Percentiles rank a stretch among this genome's conserved stretches.
phyloP scores from a whole-genome alignment of 1,139 yeast genomes.

The Taiozyma onychis region DNA sequence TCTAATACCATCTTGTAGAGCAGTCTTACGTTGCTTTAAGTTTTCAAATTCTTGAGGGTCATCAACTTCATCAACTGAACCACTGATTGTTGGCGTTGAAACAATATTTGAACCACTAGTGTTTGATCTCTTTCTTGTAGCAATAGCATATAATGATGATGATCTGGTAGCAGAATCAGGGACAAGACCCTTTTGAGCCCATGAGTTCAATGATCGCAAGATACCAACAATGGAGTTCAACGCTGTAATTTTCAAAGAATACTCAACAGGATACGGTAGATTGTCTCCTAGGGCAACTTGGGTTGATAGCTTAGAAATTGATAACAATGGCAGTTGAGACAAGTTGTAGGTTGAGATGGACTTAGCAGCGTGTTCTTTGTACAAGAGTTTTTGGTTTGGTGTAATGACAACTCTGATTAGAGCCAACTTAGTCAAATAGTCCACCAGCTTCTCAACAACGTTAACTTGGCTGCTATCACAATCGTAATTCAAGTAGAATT shows the following conservation, averaged over 20 bases:
- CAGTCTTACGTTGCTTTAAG: constrained; percentile 78
- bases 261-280: constrained; percentile 63
- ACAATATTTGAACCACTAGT: constrained; percentile 35
- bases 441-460: constrained; percentile 76
- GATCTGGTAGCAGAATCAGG: constrained; percentile 21
- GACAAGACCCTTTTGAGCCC: constrained; percentile 74
- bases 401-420: constrained; percentile 69
- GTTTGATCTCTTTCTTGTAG: constrained; percentile 35
- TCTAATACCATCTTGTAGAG: constrained; percentile 68
- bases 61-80: constrained; percentile 41
- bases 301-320: constrained; percentile 59
- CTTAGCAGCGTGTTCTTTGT: constrained; percentile 52
- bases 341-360: constrained; percentile 73
- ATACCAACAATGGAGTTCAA: constrained; percentile 79
- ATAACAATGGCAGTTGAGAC: constrained; percentile 65
- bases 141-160: constrained; percentile 17
- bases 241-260: constrained; percentile 77
- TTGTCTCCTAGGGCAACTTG: constrained; percentile 49
- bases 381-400: constrained; percentile 60
- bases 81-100: constrained; percentile 11
- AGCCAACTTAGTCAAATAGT: constrained; percentile 70
- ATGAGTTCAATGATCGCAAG: constrained; percentile 70
- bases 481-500: constrained; percentile 90
- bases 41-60: constrained; percentile 85
- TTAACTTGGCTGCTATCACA: constrained; percentile 85